phyloP scores from a whole-genome alignment of 805 yeast species.

The Zygosaccharomyces rouxii region DNA sequence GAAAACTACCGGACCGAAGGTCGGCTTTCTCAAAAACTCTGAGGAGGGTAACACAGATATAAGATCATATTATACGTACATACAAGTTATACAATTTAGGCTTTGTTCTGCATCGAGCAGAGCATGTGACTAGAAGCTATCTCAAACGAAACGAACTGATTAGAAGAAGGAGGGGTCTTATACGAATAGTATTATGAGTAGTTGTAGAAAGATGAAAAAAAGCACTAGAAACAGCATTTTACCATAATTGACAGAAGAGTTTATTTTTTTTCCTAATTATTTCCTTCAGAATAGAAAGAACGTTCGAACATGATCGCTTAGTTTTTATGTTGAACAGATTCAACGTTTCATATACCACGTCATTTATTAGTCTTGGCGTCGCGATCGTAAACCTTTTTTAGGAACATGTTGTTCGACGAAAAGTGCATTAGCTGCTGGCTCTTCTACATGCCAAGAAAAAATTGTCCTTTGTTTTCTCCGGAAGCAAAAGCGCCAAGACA shows the following conservation, averaged over 20 bases:
- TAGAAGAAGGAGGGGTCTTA: not conserved
- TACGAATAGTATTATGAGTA: constrained; percentile 2
- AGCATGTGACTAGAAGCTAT: too few species aligned
- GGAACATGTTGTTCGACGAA: too few species aligned
- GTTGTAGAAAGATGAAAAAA: not conserved
- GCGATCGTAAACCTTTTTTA: not conserved
- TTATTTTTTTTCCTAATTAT: not conserved
- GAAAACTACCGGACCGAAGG: constrained; percentile 2
- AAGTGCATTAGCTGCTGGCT: too few species aligned
- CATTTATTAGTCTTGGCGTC: not conserved
- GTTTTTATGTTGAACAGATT: not conserved
- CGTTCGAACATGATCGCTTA: not conserved
- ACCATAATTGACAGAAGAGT: not conserved
- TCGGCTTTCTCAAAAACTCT: constrained; percentile 1
- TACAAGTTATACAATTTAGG: too few species aligned
- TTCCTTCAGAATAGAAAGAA: not conserved
- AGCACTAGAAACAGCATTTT: not conserved
- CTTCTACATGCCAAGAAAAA: not conserved
- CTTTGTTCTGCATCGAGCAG: too few species aligned
- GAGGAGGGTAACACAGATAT: not conserved
- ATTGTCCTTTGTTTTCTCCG: not conserved
- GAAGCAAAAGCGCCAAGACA: not conserved
- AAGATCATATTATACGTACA: not conserved
- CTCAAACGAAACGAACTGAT: not conserved
- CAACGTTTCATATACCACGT: not conserved